Conservation (phyloP, 208 protist species). For the Acanthamoeba lenticulata region DNA sequence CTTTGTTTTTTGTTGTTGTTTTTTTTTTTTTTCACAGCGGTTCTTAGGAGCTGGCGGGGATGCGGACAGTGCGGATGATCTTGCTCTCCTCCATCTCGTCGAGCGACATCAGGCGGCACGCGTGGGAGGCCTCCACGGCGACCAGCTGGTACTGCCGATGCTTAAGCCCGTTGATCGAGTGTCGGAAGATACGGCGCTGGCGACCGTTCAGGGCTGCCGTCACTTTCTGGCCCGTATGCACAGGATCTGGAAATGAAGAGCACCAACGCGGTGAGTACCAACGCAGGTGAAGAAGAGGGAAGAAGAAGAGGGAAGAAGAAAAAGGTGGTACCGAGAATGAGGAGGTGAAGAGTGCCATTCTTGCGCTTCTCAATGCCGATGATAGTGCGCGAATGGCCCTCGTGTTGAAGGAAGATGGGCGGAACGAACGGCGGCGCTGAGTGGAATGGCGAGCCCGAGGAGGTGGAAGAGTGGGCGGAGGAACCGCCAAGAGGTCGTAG, state of each 20-base stretch:
- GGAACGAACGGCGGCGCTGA: constrained; percentile 1
- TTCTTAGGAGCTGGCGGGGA: not conserved
- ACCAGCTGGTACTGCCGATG: constrained; percentile 66
- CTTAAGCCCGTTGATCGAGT: constrained; percentile 36
- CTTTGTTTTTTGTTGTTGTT: not conserved
- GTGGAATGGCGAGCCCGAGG: constrained; percentile 4
- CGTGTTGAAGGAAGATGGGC: constrained; percentile 61
- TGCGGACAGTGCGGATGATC: constrained; percentile 51
- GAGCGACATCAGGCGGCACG: constrained; percentile 32
- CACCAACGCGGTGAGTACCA: not conserved
- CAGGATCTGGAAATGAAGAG: constrained; percentile 19
- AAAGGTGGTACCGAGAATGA: constrained; percentile 33
- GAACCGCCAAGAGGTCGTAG: not conserved
- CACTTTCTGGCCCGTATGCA: constrained; percentile 29
- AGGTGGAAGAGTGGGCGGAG: constrained; percentile 4
- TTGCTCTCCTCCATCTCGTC: constrained; percentile 46
- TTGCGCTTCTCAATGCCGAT: constrained; percentile 68
- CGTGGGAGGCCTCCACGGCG: constrained; percentile 53
- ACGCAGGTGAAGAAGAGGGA: not conserved
- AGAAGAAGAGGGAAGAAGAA: not conserved
- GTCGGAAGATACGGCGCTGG: constrained; percentile 41
- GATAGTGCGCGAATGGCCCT: constrained; percentile 66
- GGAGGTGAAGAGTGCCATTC: constrained; percentile 47
- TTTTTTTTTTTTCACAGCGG: not conserved
- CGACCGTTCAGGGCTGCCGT: not conserved